Evolutionary conservation across 2,329 filamentous ascomycete genomes (phyloP), one percentile per base, ranked within the genome.

Genomic region (Exophiala alcalophila): DNA sequence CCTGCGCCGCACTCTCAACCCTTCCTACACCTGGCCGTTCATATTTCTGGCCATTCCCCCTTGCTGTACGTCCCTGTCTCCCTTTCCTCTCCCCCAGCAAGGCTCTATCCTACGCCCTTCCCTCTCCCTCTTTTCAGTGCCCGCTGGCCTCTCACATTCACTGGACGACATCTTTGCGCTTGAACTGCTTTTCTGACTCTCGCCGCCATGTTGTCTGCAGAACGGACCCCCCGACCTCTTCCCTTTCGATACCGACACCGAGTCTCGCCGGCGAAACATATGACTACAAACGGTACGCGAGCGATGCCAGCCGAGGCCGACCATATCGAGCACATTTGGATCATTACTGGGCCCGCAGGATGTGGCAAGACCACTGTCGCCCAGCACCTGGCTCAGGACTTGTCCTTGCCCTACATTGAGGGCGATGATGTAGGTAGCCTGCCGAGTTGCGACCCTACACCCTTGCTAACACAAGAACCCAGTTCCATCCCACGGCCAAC

Each of bases 311-410:
- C 45, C 9, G 49, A 56, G 24, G 18, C 44, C 12, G 40, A 48
- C 25, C 32, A 54, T 26, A 46, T 65, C 27, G 80, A 83, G 58
- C 84, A 89, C 63, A 87, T 90, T 60, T 90, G 84, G 83, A 73
- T 90, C 46, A 79, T 90, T 37, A 88, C 84, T 1, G 85, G 85
- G 19, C 85, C 85, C 37, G 84, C 86, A 29, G 86, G 86, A 19
- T 87, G 83, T 59, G 85, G 85, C 46, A 90, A 90, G 71, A 85
- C 79, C 44, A 89, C 84, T 1, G 77, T 90, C 19, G 86, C 83
- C 29, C 70, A 80, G 55, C 71, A 79, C 59, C 64, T 90, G 29
- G 76, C 84, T 29, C 65, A 73, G 15, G 63, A 74, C n/a, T 69
- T 89, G 24, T 66, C 75, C 20, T 61, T 86, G 44, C 83, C 83